A percentile compares a stretch with the other conserved stretches of the same genome.
Conservation (phyloP, 805 yeast genomes). For the Starmerella bombicola region DNA sequence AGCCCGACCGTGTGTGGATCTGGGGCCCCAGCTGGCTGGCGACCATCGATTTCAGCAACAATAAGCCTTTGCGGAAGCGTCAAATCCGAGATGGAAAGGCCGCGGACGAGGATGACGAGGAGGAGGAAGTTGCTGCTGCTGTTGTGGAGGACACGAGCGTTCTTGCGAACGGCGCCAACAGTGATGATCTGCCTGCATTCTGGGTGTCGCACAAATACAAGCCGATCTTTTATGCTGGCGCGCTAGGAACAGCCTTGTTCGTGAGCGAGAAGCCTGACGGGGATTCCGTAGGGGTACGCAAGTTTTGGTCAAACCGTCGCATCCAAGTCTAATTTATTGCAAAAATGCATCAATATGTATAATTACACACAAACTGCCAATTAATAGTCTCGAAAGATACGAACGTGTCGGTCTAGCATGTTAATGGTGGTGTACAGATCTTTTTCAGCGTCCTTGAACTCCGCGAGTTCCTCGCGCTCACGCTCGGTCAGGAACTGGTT, state of each 20-base stretch:
- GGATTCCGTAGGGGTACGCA: conserved; percentile 32
- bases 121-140: conserved; percentile 31
- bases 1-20: conserved; percentile 52
- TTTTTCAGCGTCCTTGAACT: conserved; percentile 32
- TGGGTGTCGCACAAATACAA: conserved; percentile 69
- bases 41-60: conserved; percentile 51
- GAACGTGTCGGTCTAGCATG: conserved; percentile 29
- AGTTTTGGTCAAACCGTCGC: conserved; percentile 28
- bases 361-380: not conserved
- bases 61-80: conserved; percentile 38
- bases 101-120: conserved; percentile 23
- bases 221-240: conserved; percentile 51
- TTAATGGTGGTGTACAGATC: conserved; percentile 26
- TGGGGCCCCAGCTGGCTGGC: conserved; percentile 78
- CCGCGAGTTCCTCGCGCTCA: conserved; percentile 60
- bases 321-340: conserved; percentile 7
- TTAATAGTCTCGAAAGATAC: conserved; percentile 32
- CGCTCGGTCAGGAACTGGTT: conserved; percentile 57
- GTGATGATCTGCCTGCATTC: conserved; percentile 29
- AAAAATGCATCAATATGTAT: not conserved
- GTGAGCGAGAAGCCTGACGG: conserved; percentile 70
- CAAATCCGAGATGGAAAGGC: conserved; percentile 16
- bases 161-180: not conserved
- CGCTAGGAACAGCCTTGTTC: conserved; percentile 42
- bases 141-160: conserved; percentile 10